Conservation (phyloP, 352 stramenopile genomes). For the Pythium vanterpoolii region DNA sequence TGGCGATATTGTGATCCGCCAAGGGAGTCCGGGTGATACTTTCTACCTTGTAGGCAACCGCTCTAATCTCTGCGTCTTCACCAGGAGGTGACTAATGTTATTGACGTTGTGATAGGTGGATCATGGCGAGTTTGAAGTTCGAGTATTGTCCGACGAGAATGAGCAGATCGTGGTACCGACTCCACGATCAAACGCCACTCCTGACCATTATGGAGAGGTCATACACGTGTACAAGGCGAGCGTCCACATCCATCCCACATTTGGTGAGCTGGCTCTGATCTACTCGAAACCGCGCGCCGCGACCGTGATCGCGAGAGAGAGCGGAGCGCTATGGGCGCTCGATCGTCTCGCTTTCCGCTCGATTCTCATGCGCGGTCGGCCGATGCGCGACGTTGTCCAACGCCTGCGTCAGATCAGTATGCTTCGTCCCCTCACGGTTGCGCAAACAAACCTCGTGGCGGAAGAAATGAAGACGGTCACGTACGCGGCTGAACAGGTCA, state of each 20-base stretch:
- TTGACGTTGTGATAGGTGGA: constrained; percentile 45
- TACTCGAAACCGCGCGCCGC: constrained; percentile 81
- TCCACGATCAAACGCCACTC: not conserved
- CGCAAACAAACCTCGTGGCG: constrained; percentile 88
- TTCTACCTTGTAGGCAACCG: constrained; percentile 88
- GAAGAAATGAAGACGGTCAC: constrained; percentile 84
- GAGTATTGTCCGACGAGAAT: constrained; percentile 39
- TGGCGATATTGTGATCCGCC: constrained; percentile 89
- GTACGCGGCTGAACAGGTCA: constrained; percentile 79
- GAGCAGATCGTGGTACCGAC: constrained; percentile 3
- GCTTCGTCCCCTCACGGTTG: constrained; percentile 79
- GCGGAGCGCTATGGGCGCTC: constrained; percentile 86
- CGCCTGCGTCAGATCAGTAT: constrained; percentile 79
- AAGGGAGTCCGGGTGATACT: constrained; percentile 90
- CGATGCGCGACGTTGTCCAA: constrained; percentile 74
- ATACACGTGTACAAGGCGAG: constrained; percentile 73
- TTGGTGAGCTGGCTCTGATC: constrained; percentile 86
- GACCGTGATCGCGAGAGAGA: constrained; percentile 61
- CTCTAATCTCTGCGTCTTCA: not conserved
- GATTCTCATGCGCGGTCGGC: constrained; percentile 88
- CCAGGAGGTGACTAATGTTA: not conserved
- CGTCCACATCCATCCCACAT: constrained; percentile 63
- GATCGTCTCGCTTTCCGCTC: constrained; percentile 92
- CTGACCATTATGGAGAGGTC: constrained; percentile 55
- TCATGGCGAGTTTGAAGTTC: constrained; percentile 75